Evolutionary conservation across 1,284 basidiomycete species (phyloP).

Genomic region (Cutaneotrichosporon cutaneum): DNA sequence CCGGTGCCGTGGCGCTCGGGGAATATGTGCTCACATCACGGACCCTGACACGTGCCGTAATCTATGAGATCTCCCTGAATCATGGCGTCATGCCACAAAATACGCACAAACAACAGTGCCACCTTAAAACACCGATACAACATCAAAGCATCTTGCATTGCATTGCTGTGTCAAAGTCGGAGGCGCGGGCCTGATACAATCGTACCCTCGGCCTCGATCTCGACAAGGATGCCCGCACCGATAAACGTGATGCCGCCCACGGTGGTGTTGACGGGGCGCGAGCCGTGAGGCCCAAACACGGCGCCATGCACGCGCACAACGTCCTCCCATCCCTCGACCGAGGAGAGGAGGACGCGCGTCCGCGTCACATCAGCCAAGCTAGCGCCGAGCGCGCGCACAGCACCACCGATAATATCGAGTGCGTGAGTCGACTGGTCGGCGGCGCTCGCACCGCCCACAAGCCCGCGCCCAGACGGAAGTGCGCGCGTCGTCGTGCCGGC

Average conservation of each 20-base stretch:
- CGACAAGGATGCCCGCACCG: conserved; percentile 20
- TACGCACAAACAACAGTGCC: not conserved
- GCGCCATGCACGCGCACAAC: conserved; percentile 22
- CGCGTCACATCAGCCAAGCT: conserved; percentile 24
- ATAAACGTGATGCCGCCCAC: conserved; percentile 23
- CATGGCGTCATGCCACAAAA: not conserved
- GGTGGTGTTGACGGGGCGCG: conserved; percentile 26
- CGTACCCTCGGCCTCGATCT: conserved; percentile 19
- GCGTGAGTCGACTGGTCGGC: conserved; percentile 22
- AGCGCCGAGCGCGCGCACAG: conserved; percentile 21
- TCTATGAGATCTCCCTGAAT: not conserved
- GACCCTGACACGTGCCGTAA: not conserved
- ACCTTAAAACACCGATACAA: not conserved
- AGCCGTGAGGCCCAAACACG: conserved; percentile 18
- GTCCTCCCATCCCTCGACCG: conserved; percentile 22
- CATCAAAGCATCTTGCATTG: no score
- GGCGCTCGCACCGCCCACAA: conserved; percentile 13
- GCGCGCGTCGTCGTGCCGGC: conserved; percentile 22
- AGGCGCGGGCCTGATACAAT: not conserved
- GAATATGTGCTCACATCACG: not conserved
- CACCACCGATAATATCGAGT: conserved; percentile 25
- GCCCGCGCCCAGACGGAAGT: conserved; percentile 11
- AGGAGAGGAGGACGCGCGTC: conserved; percentile 22
- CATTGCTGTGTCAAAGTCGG: not conserved
- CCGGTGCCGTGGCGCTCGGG: not conserved